These are phyloP conservation scores for Triticum monococcum DNA, from an alignment of 176 grass and related monocot genomes.

Conservation along the genomic window DNA sequence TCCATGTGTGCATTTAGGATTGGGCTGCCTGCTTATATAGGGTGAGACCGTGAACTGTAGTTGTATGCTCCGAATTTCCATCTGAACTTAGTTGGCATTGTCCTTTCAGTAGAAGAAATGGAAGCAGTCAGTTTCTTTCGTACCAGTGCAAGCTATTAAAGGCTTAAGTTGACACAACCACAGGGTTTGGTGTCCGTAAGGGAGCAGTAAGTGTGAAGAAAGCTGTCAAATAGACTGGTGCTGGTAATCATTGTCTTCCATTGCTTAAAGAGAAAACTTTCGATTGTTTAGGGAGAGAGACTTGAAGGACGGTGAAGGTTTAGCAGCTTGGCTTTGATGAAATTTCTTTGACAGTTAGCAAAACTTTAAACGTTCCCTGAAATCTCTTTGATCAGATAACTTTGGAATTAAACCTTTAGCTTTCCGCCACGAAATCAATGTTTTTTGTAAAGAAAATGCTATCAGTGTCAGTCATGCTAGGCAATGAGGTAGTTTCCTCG, in stretches of 20 bases:
- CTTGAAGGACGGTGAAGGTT: constrained; percentile 19
- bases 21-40: too few species aligned
- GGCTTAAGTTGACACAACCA: constrained; percentile 9
- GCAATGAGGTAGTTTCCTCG: neutral
- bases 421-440: constrained; percentile 13
- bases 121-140: neutral
- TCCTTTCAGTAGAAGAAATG: neutral
- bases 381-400: neutral
- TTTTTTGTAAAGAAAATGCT: too few species aligned
- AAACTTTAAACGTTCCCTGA: neutral
- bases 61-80: neutral
- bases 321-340: constrained; percentile 16
- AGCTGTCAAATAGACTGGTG: constrained; percentile 19
- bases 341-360: constrained; percentile 15
- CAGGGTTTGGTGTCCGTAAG: neutral
- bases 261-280: constrained; percentile 20
- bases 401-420: constrained; percentile 9
- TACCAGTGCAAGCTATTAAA: constrained; percentile 22
- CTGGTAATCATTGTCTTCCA: constrained; percentile 25
- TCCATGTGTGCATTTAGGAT: neutral
- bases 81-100: neutral
- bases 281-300: constrained; percentile 8
- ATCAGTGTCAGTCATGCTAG: too few species aligned
- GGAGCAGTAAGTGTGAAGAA: constrained; percentile 29
- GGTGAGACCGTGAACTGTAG: too few species aligned